A percentile compares a stretch with the other conserved stretches of the same genome.
Evolutionary conservation across 177 flowering plant genomes (phyloP).

Genomic region (Tripterygium wilfordii): DNA sequence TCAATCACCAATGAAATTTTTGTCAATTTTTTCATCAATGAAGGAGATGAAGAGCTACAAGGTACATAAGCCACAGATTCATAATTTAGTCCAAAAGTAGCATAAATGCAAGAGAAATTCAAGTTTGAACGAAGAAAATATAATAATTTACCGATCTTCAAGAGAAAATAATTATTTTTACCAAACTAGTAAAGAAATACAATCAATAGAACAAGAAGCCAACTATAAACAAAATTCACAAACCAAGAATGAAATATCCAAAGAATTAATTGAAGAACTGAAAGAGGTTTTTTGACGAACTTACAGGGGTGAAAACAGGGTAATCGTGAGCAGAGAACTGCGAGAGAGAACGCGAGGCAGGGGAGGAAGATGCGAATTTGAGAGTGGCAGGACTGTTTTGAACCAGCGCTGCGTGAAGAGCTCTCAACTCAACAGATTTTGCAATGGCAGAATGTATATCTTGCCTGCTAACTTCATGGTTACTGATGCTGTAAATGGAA

Average conservation of each 20-base stretch:
- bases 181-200: too few species aligned
- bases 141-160: too few species aligned
- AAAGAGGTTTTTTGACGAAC: conserved; percentile 19
- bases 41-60: not conserved
- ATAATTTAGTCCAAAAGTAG: too few species aligned
- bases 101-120: too few species aligned
- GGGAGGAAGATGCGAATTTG: conserved; percentile 40
- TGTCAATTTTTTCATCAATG: not conserved
- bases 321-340: conserved; percentile 83
- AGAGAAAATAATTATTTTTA: too few species aligned
- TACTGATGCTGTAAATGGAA: conserved; percentile 6
- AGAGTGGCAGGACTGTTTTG: conserved; percentile 57
- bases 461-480: conserved; percentile 45
- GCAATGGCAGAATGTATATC: conserved; percentile 86
- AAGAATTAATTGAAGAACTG: too few species aligned
- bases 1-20: too few species aligned
- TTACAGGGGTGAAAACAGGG: conserved; percentile 80
- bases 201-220: too few species aligned
- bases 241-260: too few species aligned
- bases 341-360: conserved; percentile 39
- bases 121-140: too few species aligned
- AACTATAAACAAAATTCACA: too few species aligned
- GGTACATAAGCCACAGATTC: not conserved
- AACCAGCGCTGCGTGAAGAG: conserved; percentile 83
- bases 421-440: conserved; percentile 88